A percentile compares a stretch with the other conserved stretches of the same genome.
These are phyloP conservation scores for Tolypocladium capitatum DNA, from an alignment of 2,329 filamentous ascomycete species.

Conservation along the genomic window DNA sequence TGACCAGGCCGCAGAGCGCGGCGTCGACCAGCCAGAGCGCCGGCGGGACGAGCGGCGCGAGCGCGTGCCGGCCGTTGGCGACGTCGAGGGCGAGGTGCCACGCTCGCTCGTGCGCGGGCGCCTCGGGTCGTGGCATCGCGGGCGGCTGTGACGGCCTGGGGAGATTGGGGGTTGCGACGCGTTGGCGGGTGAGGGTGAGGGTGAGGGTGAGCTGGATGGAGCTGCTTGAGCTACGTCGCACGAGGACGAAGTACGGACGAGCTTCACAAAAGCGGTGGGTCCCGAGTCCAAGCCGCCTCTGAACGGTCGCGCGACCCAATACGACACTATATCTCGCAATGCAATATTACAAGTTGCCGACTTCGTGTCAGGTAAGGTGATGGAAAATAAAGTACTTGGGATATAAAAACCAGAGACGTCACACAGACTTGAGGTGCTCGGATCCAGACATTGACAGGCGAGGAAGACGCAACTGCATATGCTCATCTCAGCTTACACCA, in stretches of 20 bases:
- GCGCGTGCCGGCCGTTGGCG: slow-evolving; percentile 32
- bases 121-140: slow-evolving; percentile 14
- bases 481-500: neutral
- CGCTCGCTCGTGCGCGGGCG: slow-evolving; percentile 13
- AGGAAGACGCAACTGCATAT: no score
- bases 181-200: neutral
- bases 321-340: neutral
- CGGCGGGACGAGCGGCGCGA: slow-evolving; percentile 39
- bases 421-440: neutral
- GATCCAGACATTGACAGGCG: no score
- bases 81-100: slow-evolving; percentile 26
- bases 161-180: neutral
- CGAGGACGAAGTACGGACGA: neutral
- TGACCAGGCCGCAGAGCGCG: slow-evolving; percentile 57
- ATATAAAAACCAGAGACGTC: neutral
- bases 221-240: neutral
- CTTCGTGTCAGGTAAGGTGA: no score
- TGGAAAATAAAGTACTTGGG: neutral
- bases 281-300: neutral
- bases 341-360: neutral
- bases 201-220: neutral
- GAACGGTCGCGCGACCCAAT: neutral
- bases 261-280: neutral
- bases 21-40: slow-evolving; percentile 58
- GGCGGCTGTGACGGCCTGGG: neutral